Percentiles rank a stretch among this genome's conserved stretches.
Evolutionary conservation across 2,329 filamentous ascomycete species (phyloP).

Genomic region (Cytospora piceicola): DNA sequence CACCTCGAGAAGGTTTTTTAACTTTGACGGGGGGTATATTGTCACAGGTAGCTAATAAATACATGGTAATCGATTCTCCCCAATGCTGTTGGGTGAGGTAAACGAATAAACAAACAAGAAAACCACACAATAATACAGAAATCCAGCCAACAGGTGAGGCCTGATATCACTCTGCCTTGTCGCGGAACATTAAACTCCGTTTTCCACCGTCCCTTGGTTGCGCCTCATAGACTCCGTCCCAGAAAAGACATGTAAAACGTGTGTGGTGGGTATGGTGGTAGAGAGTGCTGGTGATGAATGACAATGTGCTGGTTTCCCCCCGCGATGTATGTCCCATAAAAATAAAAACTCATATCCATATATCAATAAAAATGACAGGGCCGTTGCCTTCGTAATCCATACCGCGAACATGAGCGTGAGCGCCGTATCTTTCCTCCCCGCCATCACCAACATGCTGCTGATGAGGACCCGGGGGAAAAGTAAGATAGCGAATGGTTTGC

Average conservation of each 20-base stretch:
- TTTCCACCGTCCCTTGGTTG: conserved; percentile 20
- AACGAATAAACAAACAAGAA: not conserved
- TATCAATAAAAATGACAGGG: not conserved
- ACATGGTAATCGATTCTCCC: conserved; percentile 12
- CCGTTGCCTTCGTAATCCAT: conserved; percentile 20
- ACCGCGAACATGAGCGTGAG: conserved; percentile 11
- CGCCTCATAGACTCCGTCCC: conserved; percentile 18
- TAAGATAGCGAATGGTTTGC: conserved; percentile 16
- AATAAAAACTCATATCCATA: conserved; percentile 16
- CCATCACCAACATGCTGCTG: not conserved
- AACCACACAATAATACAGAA: not conserved
- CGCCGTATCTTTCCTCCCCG: not conserved
- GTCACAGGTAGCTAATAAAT: conserved; percentile 19
- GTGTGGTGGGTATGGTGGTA: not conserved
- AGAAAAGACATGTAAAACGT: conserved; percentile 8
- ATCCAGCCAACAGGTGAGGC: conserved; percentile 17
- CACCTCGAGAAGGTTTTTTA: not conserved
- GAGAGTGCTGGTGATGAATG: not conserved
- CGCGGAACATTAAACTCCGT: conserved; percentile 22
- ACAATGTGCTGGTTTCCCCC: conserved; percentile 13
- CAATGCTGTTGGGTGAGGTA: not conserved
- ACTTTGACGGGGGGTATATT: conserved; percentile 18
- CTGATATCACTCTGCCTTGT: conserved; percentile 15
- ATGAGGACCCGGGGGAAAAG: not conserved
- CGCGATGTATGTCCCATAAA: conserved; percentile 3